Percentiles rank a stretch among this genome's conserved stretches.
These are phyloP conservation scores for Lunasporangiospora selenospora DNA, from an alignment of 192 early-diverging fungal species.

Conservation along the genomic window DNA sequence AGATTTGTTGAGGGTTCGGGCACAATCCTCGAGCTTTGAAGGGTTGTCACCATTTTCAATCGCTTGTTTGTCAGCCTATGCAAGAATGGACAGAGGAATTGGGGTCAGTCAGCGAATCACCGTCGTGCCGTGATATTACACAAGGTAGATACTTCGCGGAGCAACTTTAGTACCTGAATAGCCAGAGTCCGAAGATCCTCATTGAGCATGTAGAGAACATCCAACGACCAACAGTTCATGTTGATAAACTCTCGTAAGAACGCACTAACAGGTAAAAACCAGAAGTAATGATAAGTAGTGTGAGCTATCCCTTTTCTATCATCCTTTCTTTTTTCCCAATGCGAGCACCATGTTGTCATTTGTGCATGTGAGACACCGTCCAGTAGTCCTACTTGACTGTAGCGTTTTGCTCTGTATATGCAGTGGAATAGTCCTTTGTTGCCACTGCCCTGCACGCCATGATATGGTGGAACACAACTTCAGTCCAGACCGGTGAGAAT, in stretches of 20 bases:
- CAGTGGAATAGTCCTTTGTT: constrained; percentile 40
- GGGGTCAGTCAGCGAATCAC: too few species aligned
- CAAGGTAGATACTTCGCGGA: too few species aligned
- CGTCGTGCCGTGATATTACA: too few species aligned
- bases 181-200: constrained; percentile 62
- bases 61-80: constrained; percentile 61
- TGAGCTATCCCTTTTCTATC: constrained; percentile 1
- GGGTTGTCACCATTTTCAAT: constrained; percentile 52
- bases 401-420: constrained; percentile 55
- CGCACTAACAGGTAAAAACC: constrained; percentile 29
- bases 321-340: too few species aligned
- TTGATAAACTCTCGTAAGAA: constrained; percentile 58
- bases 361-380: too few species aligned
- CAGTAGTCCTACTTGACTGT: too few species aligned
- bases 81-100: constrained; percentile 5
- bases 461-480: constrained; percentile 50
- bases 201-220: constrained; percentile 65
- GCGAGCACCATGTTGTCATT: too few species aligned
- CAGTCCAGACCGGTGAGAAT: constrained; percentile 53
- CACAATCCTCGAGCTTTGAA: constrained; percentile 79
- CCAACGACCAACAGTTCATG: constrained; percentile 65
- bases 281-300: background rate
- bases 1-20: constrained; percentile 85
- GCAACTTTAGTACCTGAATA: constrained; percentile 59
- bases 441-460: constrained; percentile 32